Conservation (phyloP, 2,329 filamentous ascomycete species). For the Escovopsis sp. region DNA sequence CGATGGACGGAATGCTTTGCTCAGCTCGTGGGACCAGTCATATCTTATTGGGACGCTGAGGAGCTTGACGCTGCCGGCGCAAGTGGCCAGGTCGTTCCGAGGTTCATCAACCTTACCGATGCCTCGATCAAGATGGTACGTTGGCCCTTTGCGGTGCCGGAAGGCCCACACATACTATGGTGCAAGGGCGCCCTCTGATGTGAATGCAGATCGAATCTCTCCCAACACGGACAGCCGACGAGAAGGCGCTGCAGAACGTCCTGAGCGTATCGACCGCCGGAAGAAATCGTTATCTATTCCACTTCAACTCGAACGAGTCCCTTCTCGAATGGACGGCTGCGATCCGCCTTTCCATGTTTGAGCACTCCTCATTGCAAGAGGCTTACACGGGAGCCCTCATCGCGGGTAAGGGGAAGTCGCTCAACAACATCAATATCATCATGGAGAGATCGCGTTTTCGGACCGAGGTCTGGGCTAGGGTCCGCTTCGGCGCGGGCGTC, state of each 20-base stretch:
- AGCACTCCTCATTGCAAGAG: slow-evolving; percentile 85
- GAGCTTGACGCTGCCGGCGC: slow-evolving; percentile 78
- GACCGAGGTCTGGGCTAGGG: slow-evolving; percentile 85
- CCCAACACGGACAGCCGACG: slow-evolving; percentile 60
- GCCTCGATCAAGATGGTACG: slow-evolving; percentile 94
- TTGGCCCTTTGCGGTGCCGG: slow-evolving; percentile 2
- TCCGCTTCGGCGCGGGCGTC: slow-evolving; percentile 88
- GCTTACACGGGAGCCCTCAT: slow-evolving; percentile 93
- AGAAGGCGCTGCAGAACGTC: slow-evolving; percentile 81
- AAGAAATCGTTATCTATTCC: slow-evolving; percentile 84
- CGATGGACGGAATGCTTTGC: slow-evolving; percentile 96
- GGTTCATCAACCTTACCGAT: slow-evolving; percentile 93
- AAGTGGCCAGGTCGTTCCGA: slow-evolving; percentile 71
- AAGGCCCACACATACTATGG: no score
- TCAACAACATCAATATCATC: slow-evolving; percentile 84
- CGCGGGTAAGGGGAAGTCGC: slow-evolving; percentile 74
- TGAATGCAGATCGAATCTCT: slow-evolving; percentile 65
- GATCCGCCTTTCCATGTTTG: slow-evolving; percentile 86
- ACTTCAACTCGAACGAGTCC: slow-evolving; percentile 90
- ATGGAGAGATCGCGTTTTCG: slow-evolving; percentile 67
- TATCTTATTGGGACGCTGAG: slow-evolving; percentile 90
- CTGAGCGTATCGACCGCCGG: slow-evolving; percentile 91
- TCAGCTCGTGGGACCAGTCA: slow-evolving; percentile 83
- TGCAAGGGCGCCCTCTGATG: not conserved
- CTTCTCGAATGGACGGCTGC: slow-evolving; percentile 91